Base-by-base conservation (phyloP, 768 basidiomycete species). In the Agaricus sinodeliciosus region DNA sequence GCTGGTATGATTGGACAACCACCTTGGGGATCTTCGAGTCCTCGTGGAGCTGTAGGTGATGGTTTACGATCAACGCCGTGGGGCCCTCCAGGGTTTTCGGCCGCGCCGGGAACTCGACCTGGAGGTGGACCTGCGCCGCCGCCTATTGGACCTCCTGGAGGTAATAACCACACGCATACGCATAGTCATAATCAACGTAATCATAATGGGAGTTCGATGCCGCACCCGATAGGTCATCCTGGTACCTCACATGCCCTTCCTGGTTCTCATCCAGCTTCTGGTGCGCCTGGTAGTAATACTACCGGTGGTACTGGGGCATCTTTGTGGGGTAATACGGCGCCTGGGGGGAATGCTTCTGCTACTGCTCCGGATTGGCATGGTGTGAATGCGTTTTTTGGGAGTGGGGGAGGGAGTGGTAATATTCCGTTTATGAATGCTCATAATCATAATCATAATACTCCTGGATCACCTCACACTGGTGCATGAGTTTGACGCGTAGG, bases 381-480 rank as follows among this genome's bases (percentile, higher is more conserved):
- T 9, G 56, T 59, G 48, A 55, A 44, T 34, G 26, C 74, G 22
- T 81, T 77, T 59, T 81, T 76, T 60, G 65, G 72, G 16, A 70
- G 67, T 41, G 37, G 37, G 2, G 37, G 37, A 3, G 37, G 37
- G 15, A 16, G 37, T 39, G 16, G 16, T 16, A 39, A 16, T 39
- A 16, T 13, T 16, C 67, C 73, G 37, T 82, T 79, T 57, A 59
- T 77, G 49, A 69, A 71, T 37, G 31, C 31, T 31, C 76, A 75
- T 31, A 66, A 69, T 55, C 37, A 39, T 12, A 74, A 77, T 44
- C 66, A 69, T 55, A 13, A 39, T 16, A 74, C 77, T 44, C 66
- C 81, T 39, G 72, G 81, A 15, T 75, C 81, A n/a, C 72, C 82
- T 46, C 71, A 74, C 58, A 57, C 69, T 27, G 67, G 69, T 25